These are phyloP conservation scores for Fusarium irregulare DNA, from an alignment of 2,329 filamentous ascomycete species.

Conservation along the genomic window DNA sequence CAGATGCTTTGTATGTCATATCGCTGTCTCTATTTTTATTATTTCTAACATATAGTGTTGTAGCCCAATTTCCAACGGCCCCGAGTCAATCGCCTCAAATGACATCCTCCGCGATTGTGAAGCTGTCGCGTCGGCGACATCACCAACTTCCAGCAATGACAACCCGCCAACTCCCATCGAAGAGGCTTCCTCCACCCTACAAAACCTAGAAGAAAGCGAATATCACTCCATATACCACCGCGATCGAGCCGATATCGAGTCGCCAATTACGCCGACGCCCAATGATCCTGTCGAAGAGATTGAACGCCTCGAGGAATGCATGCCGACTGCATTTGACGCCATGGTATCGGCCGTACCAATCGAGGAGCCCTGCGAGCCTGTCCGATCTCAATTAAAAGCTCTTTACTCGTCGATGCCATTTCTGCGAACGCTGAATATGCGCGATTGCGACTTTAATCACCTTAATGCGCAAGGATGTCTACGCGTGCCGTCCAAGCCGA, in stretches of 20 bases:
- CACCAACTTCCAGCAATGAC: slow-evolving; percentile 12
- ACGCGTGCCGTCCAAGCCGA: slow-evolving; percentile 32
- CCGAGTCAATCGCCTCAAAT: background rate
- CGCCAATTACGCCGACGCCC: background rate
- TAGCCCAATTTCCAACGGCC: slow-evolving; percentile 10
- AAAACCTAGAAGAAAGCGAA: slow-evolving; percentile 7
- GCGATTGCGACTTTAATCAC: slow-evolving; percentile 28
- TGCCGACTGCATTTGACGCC: background rate
- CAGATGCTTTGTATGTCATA: slow-evolving; percentile 16
- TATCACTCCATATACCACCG: background rate
- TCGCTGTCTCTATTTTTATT: accelerated
- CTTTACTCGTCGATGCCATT: slow-evolving; percentile 37
- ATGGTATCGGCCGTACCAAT: background rate
- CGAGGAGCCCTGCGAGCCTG: slow-evolving; percentile 7
- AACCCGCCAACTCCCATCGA: slow-evolving; percentile 6
- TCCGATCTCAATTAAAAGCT: slow-evolving; percentile 32
- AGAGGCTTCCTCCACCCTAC: slow-evolving; percentile 4
- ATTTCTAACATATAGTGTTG: background rate
- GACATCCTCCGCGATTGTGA: slow-evolving; percentile 9
- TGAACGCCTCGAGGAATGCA: background rate
- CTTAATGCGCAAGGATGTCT: slow-evolving; percentile 34
- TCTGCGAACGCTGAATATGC: slow-evolving; percentile 26
- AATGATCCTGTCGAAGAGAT: slow-evolving; percentile 2
- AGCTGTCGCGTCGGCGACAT: slow-evolving; percentile 16
- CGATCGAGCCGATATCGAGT: slow-evolving; percentile 5